phyloP scores from a whole-genome alignment of 2,329 filamentous ascomycete species.

The Colletotrichum endophyticum region DNA sequence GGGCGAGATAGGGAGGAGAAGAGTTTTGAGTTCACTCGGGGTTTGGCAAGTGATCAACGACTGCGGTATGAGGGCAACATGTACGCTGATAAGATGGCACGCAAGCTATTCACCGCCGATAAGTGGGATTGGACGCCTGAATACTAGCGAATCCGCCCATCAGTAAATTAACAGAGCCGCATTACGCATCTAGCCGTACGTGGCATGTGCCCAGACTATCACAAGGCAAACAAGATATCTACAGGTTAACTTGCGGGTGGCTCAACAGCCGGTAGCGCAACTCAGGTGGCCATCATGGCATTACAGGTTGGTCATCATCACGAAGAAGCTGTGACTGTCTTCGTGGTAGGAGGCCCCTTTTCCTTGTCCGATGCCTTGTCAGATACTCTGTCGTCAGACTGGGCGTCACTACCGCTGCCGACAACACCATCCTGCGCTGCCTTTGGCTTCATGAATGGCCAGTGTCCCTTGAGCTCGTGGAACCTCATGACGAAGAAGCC shows the following conservation, averaged over 20 bases:
- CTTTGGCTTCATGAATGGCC: slow-evolving; percentile 48
- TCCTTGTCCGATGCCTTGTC: not conserved
- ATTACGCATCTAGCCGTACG: not conserved
- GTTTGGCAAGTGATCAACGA: slow-evolving; percentile 54
- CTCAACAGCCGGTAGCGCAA: not conserved
- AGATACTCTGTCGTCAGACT: not conserved
- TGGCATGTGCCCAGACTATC: not conserved
- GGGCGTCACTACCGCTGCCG: not conserved
- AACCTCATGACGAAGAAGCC: slow-evolving; percentile 70
- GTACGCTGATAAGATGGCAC: slow-evolving; percentile 56
- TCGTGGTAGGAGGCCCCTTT: not conserved
- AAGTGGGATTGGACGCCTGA: slow-evolving; percentile 67
- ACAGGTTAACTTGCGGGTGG: not conserved
- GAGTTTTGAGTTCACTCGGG: slow-evolving; percentile 56
- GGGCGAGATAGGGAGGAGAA: slow-evolving; percentile 1
- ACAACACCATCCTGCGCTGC: not conserved
- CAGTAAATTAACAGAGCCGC: not conserved
- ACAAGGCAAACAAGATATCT: not conserved
- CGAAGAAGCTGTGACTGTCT: slow-evolving; percentile 2
- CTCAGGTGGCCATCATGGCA: not conserved
- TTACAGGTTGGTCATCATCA: not conserved
- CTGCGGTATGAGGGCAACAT: slow-evolving; percentile 54
- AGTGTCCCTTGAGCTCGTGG: slow-evolving; percentile 63
- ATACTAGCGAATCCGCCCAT: not conserved
- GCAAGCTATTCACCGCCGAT: slow-evolving; percentile 58